Evolutionary conservation across 208 protist species (phyloP).

Genomic region (Vickermania ingenoplastis): DNA sequence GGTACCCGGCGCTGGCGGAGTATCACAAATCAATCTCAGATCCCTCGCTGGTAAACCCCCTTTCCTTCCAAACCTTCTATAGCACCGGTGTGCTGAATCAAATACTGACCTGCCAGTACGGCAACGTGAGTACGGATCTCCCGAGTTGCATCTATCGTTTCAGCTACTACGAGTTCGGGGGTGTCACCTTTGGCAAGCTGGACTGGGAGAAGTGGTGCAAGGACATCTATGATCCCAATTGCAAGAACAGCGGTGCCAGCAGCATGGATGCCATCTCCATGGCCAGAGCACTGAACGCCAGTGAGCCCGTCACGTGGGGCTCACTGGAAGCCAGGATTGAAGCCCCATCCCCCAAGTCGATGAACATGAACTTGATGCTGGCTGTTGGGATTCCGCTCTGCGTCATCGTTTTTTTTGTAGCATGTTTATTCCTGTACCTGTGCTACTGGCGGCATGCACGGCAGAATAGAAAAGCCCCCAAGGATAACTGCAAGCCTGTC

Average conservation of each 20-base stretch:
- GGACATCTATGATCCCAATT: background rate
- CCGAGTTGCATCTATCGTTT: background rate
- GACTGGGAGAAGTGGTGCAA: background rate
- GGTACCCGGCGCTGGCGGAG: background rate
- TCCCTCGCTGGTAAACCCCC: background rate
- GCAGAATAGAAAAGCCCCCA: constrained; percentile 4
- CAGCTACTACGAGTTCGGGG: background rate
- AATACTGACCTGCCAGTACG: background rate
- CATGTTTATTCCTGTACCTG: constrained; percentile 1
- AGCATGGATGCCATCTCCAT: background rate
- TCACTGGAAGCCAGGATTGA: background rate
- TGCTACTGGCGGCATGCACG: background rate
- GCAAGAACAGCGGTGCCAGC: background rate
- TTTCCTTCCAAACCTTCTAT: background rate
- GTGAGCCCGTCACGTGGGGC: background rate
- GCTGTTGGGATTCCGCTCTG: background rate
- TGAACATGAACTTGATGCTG: background rate
- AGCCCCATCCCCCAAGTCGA: background rate
- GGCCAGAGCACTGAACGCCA: background rate
- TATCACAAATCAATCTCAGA: background rate
- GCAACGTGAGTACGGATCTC: background rate
- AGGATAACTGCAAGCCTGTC: constrained; percentile 1
- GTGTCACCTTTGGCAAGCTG: background rate
- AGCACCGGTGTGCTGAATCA: background rate
- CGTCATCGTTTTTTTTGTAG: constrained; percentile 1